Percentiles rank a stretch among this genome's conserved stretches.
These are phyloP conservation scores for Diaporthe caulivora DNA, from an alignment of 2,329 filamentous ascomycete species.

Conservation along the genomic window DNA sequence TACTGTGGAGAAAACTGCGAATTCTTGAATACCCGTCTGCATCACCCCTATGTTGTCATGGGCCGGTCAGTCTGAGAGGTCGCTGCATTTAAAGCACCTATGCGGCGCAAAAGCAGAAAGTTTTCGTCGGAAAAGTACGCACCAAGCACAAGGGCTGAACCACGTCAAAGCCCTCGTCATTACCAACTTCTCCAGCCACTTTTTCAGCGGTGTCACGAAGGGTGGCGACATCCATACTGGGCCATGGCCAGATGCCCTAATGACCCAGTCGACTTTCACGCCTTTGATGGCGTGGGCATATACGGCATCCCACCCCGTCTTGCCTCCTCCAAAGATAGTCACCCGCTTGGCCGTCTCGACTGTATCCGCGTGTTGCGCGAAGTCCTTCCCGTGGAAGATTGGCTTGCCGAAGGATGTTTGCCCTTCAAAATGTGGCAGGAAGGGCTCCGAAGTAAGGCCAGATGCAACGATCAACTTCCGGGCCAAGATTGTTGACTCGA, in stretches of 20 bases:
- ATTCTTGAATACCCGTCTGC: constrained; percentile 65
- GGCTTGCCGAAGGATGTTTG: constrained; percentile 58
- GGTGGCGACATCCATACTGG: constrained; percentile 68
- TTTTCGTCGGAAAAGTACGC: constrained; percentile 56
- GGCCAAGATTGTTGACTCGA: neutral
- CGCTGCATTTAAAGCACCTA: constrained; percentile 57
- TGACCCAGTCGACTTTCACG: constrained; percentile 70
- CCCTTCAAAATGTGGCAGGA: constrained; percentile 60
- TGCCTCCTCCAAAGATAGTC: constrained; percentile 69
- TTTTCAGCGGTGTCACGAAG: constrained; percentile 69
- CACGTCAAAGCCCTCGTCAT: constrained; percentile 73
- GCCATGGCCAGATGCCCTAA: constrained; percentile 62
- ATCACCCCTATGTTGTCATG: constrained; percentile 45
- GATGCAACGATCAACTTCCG: neutral
- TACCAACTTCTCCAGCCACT: constrained; percentile 76
- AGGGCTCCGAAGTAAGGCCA: constrained; percentile 58
- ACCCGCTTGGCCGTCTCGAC: constrained; percentile 56
- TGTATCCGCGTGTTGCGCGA: constrained; percentile 55
- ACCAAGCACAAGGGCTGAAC: constrained; percentile 68
- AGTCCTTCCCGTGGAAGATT: constrained; percentile 64
- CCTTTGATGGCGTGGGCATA: constrained; percentile 70
- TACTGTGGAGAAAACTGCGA: constrained; percentile 68
- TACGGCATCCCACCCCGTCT: constrained; percentile 72
- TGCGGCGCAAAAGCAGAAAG: constrained; percentile 56
- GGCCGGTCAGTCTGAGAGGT: constrained; percentile 39